Conservation (phyloP, 2,329 filamentous ascomycete genomes). For the Ophiostoma australiae region DNA sequence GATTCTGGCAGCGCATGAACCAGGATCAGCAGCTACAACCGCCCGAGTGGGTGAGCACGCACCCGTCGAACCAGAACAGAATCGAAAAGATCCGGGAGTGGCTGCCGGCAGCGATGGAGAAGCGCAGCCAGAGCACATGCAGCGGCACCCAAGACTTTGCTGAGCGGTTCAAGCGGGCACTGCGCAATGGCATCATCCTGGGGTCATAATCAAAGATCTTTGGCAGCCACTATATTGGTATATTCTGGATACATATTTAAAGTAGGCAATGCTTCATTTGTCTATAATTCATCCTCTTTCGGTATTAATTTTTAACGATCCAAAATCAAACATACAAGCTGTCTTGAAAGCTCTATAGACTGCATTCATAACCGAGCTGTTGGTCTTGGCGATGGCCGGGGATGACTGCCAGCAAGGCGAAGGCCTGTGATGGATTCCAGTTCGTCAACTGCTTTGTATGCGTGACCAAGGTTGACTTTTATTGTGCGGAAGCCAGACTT, state of each 20-base stretch:
- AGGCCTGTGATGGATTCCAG: conserved; percentile 72
- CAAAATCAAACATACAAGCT: not conserved
- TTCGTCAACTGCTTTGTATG: conserved; percentile 75
- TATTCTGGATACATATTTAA: not conserved
- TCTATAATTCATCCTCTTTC: not conserved
- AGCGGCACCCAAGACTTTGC: conserved; percentile 49
- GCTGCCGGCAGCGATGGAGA: conserved; percentile 54
- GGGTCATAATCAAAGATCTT: conserved; percentile 22
- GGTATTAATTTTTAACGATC: too few relatives aligned
- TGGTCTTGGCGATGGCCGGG: conserved; percentile 34
- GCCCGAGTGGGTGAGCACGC: conserved; percentile 70
- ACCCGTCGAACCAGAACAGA: conserved; percentile 64
- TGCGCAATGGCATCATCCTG: conserved; percentile 38
- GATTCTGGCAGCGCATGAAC: conserved; percentile 65
- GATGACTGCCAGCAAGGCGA: conserved; percentile 52
- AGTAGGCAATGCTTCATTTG: not conserved
- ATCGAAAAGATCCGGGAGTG: conserved; percentile 62
- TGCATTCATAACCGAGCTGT: conserved; percentile 42
- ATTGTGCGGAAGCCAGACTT: conserved; percentile 73
- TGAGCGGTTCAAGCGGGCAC: conserved; percentile 46
- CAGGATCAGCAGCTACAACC: conserved; percentile 43
- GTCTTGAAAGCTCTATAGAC: not conserved
- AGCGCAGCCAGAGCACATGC: conserved; percentile 51
- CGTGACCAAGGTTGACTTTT: conserved; percentile 74
- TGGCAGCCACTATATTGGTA: not conserved